Conservation (phyloP, 768 basidiomycete species). For the Cystofilobasidium macerans region DNA sequence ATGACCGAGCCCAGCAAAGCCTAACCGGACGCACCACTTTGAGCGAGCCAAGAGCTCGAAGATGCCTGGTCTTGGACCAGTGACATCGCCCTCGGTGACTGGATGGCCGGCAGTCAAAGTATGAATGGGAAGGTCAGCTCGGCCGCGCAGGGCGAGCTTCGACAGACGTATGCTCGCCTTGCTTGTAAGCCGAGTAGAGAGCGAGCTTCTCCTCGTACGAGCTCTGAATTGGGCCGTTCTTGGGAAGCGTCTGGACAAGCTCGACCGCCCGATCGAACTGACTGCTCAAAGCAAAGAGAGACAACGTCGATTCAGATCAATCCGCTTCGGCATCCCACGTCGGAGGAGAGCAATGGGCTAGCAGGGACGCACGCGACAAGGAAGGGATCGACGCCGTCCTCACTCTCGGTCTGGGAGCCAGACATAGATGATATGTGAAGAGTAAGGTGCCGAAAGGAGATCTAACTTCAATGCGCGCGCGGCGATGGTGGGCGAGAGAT, state of each 20-base stretch:
- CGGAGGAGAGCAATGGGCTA: not conserved
- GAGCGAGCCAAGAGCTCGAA: conserved; percentile 17
- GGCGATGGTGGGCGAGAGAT: not conserved
- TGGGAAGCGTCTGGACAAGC: conserved; percentile 19
- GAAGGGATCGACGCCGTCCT: not conserved
- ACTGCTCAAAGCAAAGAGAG: not conserved
- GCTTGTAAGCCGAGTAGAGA: conserved; percentile 17
- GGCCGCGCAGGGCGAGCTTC: no score
- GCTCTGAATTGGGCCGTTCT: conserved; percentile 10
- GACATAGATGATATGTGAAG: no score
- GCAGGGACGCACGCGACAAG: not conserved
- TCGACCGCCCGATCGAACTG: conserved; percentile 18
- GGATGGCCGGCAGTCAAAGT: not conserved
- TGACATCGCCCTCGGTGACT: conserved; percentile 21
- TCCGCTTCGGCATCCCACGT: not conserved
- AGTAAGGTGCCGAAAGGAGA: no score
- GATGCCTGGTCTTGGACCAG: conserved; percentile 16
- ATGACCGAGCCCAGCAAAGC: not conserved
- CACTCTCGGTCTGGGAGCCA: not conserved
- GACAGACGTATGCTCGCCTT: not conserved
- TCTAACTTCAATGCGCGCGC: no score
- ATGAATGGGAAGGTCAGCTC: no score
- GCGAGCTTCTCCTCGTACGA: conserved; percentile 24
- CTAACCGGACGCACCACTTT: conserved; percentile 12
- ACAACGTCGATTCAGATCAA: not conserved